Percentiles rank a stretch among this genome's conserved stretches.
phyloP scores from a whole-genome alignment of 768 basidiomycete species.

The Cubamyces lactineus region DNA sequence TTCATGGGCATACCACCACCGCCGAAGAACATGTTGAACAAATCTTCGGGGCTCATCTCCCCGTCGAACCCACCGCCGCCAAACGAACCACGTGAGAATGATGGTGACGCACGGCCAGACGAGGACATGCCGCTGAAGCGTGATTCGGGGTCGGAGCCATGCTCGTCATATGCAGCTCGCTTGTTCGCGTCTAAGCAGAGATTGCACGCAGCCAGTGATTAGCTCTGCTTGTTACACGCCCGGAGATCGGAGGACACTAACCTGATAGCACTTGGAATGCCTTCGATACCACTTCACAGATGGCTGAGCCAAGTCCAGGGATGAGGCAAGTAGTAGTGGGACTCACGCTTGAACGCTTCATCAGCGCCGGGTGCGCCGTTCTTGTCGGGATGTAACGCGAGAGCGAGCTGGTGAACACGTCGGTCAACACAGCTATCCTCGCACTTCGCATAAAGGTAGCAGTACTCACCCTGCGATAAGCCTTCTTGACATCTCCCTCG shows the following conservation, averaged over 20 bases:
- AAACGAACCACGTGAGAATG: constrained; percentile 56
- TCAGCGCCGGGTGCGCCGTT: constrained; percentile 98
- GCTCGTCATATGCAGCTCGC: constrained; percentile 81
- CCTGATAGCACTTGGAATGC: constrained; percentile 95
- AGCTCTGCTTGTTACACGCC: not conserved
- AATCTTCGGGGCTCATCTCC: constrained; percentile 92
- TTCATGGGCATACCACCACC: constrained; percentile 55
- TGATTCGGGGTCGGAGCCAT: constrained; percentile 88
- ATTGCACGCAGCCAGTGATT: not conserved
- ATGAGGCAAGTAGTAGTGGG: not conserved
- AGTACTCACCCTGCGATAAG: constrained; percentile 83
- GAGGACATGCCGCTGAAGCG: constrained; percentile 71
- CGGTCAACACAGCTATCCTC: not conserved
- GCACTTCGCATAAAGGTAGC: too few relatives aligned
- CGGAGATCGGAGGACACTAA: constrained; percentile 27
- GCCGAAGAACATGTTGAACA: constrained; percentile 99
- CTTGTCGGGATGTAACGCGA: constrained; percentile 90
- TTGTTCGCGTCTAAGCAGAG: constrained; percentile 75
- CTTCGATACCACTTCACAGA: constrained; percentile 85
- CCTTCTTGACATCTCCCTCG: constrained; percentile 87
- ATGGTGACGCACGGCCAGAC: constrained; percentile 42
- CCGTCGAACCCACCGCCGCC: constrained; percentile 61
- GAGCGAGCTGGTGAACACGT: constrained; percentile 61
- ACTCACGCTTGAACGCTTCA: constrained; percentile 95
- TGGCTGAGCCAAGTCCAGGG: constrained; percentile 12